Percentiles rank a stretch among this genome's conserved stretches.
Evolutionary conservation across 2,329 filamentous ascomycete species (phyloP).

Genomic region (Biscogniauxia marginata): DNA sequence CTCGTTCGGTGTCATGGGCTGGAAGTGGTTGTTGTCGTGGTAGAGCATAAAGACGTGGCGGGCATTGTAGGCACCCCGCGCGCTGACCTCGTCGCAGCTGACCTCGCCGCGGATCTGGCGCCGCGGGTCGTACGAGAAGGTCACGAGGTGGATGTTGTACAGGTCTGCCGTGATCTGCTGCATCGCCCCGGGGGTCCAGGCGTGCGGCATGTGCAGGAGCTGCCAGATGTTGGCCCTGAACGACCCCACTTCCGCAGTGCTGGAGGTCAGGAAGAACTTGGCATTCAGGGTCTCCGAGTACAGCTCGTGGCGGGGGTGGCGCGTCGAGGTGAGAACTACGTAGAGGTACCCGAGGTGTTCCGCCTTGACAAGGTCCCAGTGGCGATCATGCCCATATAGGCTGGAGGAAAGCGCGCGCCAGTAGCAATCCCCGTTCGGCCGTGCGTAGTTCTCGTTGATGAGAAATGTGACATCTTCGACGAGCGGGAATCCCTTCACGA

Average conservation of each 20-base stretch:
- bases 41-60: constrained; percentile 35
- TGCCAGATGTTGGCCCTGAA: constrained; percentile 33
- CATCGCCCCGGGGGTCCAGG: constrained; percentile 30
- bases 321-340: constrained; percentile 22
- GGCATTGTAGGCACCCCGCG: constrained; percentile 33
- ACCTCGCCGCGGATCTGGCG: neutral
- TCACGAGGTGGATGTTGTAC: constrained; percentile 33
- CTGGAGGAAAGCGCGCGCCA: constrained; percentile 31
- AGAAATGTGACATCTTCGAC: constrained; percentile 34
- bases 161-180: constrained; percentile 35
- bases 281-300: constrained; percentile 25
- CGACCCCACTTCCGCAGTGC: neutral
- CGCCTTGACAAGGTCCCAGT: constrained; percentile 33
- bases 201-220: constrained; percentile 28
- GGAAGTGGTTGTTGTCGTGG: constrained; percentile 27
- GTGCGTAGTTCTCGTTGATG: constrained; percentile 21
- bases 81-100: constrained; percentile 25
- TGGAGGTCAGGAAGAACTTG: constrained; percentile 1
- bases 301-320: constrained; percentile 28
- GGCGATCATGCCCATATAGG: constrained; percentile 26
- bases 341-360: constrained; percentile 33
- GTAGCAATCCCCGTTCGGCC: constrained; percentile 30
- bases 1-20: constrained; percentile 34
- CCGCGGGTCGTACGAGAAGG: constrained; percentile 25
- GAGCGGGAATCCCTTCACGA: constrained; percentile 32